A percentile compares a stretch with the other conserved stretches of the same genome.
Evolutionary conservation across 129 eudicot species (phyloP).

Genomic region (Glebionis coronaria): DNA sequence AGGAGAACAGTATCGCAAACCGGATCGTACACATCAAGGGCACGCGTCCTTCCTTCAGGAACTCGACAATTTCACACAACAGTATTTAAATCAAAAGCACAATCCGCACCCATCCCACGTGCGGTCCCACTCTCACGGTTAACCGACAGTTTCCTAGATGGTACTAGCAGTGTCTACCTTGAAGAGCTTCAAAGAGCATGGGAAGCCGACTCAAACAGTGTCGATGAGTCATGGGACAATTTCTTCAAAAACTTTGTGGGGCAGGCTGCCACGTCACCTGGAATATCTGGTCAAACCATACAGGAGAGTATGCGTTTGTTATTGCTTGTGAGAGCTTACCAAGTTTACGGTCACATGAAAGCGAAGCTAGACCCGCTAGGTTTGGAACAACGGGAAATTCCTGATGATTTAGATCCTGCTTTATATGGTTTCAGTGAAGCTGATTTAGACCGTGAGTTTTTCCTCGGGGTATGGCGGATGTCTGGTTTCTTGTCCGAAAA

Average conservation of each 20-base stretch:
- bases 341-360: constrained; percentile 90
- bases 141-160: constrained; percentile 88
- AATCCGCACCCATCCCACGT: constrained; percentile 75
- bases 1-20: constrained; percentile 55
- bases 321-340: constrained; percentile 91
- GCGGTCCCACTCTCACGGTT: constrained; percentile 85
- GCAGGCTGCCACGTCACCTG: constrained; percentile 80
- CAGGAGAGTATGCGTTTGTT: constrained; percentile 93
- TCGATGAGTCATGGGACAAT: constrained; percentile 97
- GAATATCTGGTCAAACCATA: constrained; percentile 93
- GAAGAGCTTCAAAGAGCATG: constrained; percentile 97
- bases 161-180: constrained; percentile 88
- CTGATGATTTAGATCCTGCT: constrained; percentile 77
- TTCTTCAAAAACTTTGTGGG: constrained; percentile 90
- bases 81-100: constrained; percentile 52
- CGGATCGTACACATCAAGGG: constrained; percentile 44
- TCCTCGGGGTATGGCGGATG: constrained; percentile 87
- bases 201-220: constrained; percentile 93
- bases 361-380: constrained; percentile 85
- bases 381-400: constrained; percentile 61
- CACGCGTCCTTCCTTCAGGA: constrained; percentile 35
- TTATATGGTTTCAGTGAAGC: constrained; percentile 76
- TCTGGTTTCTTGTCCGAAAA: constrained; percentile 92
- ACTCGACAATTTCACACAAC: constrained; percentile 53
- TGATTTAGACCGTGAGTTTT: constrained; percentile 89